Conservation (phyloP, 352 stramenopile genomes). For the Pelagophyceae sp. region DNA sequence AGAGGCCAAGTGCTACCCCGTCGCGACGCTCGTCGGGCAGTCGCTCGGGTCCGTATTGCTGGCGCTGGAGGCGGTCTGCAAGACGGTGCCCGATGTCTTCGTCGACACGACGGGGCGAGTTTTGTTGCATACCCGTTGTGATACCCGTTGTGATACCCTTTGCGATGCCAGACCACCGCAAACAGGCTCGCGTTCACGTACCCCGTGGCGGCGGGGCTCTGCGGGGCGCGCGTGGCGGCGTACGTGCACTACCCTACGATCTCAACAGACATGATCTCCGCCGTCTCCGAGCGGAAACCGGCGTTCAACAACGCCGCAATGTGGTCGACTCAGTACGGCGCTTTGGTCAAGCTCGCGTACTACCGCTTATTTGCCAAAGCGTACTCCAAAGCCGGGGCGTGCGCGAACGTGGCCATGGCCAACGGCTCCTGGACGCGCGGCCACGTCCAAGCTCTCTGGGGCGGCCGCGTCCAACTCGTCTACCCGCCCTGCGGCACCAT, state of each 20-base stretch:
- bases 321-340: constrained; percentile 28
- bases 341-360: constrained; percentile 82
- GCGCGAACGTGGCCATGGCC: constrained; percentile 81
- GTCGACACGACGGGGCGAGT: constrained; percentile 96
- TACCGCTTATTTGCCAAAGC: constrained; percentile 84
- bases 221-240: constrained; percentile 68
- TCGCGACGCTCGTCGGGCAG: constrained; percentile 88
- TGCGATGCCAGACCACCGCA: no score
- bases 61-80: constrained; percentile 66
- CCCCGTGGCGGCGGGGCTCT: constrained; percentile 70
- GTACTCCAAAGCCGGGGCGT: constrained; percentile 76
- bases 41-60: constrained; percentile 83
- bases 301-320: constrained; percentile 82
- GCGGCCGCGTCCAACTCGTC: constrained; percentile 48
- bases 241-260: constrained; percentile 64
- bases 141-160: no score
- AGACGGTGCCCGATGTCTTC: constrained; percentile 75
- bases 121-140: no score
- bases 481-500: constrained; percentile 90
- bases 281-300: constrained; percentile 73
- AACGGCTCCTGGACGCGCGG: constrained; percentile 96
- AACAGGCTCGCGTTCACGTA: constrained; percentile 94
- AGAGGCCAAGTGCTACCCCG: constrained; percentile 50
- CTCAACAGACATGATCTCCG: constrained; percentile 82
- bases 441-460: constrained; percentile 87